phyloP scores from a whole-genome alignment of 1,139 yeast species.

The Candida albicans region DNA sequence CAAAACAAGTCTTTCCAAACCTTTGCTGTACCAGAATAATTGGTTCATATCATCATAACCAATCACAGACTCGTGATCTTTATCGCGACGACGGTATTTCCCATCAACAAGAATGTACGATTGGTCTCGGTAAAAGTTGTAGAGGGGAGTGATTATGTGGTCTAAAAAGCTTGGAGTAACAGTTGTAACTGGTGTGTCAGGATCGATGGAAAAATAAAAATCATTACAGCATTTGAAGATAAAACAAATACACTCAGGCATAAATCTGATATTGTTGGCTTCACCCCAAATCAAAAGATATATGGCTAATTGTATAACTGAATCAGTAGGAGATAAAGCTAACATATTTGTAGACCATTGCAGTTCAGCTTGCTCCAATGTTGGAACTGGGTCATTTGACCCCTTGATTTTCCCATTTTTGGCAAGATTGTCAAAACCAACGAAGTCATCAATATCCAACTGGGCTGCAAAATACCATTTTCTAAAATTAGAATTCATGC shows the following conservation, averaged over 20 bases:
- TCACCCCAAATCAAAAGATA: slow-evolving; percentile 87
- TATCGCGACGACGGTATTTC: slow-evolving; percentile 41
- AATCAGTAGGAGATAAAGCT: slow-evolving; percentile 49
- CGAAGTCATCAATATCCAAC: slow-evolving; percentile 77
- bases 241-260: slow-evolving; percentile 86
- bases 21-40: slow-evolving; percentile 57
- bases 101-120: slow-evolving; percentile 42
- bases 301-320: slow-evolving; percentile 64
- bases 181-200: slow-evolving; percentile 23
- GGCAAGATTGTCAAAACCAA: slow-evolving; percentile 65
- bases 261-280: slow-evolving; percentile 76
- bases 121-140: slow-evolving; percentile 60
- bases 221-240: slow-evolving; percentile 78
- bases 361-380: slow-evolving; percentile 69
- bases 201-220: slow-evolving; percentile 50
- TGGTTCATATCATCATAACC: slow-evolving; percentile 70
- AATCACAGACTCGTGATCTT: slow-evolving; percentile 52
- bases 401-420: slow-evolving; percentile 36
- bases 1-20: slow-evolving; percentile 46
- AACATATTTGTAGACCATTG: slow-evolving; percentile 71
- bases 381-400: slow-evolving; percentile 36
- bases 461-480: slow-evolving; percentile 98
- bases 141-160: slow-evolving; percentile 73
- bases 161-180: slow-evolving; percentile 49
- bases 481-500: slow-evolving; percentile 85